Evolutionary conservation across 2,329 filamentous ascomycete species (phyloP).

Genomic region (Mollisia scopiformis): DNA sequence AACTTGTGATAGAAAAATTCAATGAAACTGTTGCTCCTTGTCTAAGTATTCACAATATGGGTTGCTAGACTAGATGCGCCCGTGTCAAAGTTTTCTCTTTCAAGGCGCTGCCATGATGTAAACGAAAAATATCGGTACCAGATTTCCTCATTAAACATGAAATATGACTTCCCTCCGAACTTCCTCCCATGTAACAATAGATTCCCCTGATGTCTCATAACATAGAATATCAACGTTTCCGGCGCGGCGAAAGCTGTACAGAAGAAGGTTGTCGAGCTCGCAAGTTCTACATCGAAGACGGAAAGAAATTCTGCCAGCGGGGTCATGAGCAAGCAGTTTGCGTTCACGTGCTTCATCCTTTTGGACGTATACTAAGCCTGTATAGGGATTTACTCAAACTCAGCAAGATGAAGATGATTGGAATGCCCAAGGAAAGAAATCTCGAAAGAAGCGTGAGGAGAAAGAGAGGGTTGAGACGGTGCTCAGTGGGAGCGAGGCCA

Average conservation of each 20-base stretch:
- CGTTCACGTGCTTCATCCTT: neutral
- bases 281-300: slow-evolving; percentile 62
- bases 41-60: no score
- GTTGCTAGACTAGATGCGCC: no score
- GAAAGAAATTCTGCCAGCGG: slow-evolving; percentile 65
- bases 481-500: slow-evolving; percentile 68
- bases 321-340: slow-evolving; percentile 66
- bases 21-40: no score
- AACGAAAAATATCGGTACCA: neutral
- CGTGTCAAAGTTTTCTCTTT: neutral
- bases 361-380: slow-evolving; percentile 22
- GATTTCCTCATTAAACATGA: neutral
- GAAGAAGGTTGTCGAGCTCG: slow-evolving; percentile 63
- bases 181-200: neutral
- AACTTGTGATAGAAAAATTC: no score
- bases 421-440: slow-evolving; percentile 58
- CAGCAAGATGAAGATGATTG: slow-evolving; percentile 71
- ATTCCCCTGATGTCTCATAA: slow-evolving; percentile 30
- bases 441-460: slow-evolving; percentile 61
- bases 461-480: slow-evolving; percentile 60
- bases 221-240: slow-evolving; percentile 41
- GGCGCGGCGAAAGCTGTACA: slow-evolving; percentile 51
- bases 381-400: slow-evolving; percentile 42
- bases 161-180: neutral
- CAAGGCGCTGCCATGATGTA: neutral